Evolutionary conservation across 116 monocot species (phyloP).

Genomic region (Dioscorea cayenensis): DNA sequence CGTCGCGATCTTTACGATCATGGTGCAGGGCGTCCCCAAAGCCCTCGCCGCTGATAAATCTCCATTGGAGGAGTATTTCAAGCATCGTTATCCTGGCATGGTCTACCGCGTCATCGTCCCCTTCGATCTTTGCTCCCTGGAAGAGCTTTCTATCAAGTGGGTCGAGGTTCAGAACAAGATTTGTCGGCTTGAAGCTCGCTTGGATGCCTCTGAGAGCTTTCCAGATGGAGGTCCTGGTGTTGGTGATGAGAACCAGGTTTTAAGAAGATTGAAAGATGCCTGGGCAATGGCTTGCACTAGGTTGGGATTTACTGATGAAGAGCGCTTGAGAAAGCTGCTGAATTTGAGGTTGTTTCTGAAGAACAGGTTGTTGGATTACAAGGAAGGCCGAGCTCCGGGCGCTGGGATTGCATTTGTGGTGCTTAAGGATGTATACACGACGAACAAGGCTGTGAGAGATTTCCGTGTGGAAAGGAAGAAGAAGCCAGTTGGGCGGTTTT

Average conservation of each 20-base stretch:
- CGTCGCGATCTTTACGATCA: slow-evolving; percentile 74
- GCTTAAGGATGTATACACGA: slow-evolving; percentile 86
- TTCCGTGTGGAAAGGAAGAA: slow-evolving; percentile 69
- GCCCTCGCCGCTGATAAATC: slow-evolving; percentile 49
- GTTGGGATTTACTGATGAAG: slow-evolving; percentile 73
- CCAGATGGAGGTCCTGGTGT: slow-evolving; percentile 5
- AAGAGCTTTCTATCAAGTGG: slow-evolving; percentile 48
- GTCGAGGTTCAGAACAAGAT: slow-evolving; percentile 56
- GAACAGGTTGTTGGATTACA: slow-evolving; percentile 55
- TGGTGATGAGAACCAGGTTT: slow-evolving; percentile 9
- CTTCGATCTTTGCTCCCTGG: slow-evolving; percentile 67
- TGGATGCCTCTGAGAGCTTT: slow-evolving; percentile 16
- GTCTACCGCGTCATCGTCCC: slow-evolving; percentile 75
- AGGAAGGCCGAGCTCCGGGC: slow-evolving; percentile 73
- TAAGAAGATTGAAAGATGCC: slow-evolving; percentile 22
- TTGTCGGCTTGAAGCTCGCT: slow-evolving; percentile 52
- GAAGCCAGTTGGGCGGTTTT: slow-evolving; percentile 67
- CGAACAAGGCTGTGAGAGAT: slow-evolving; percentile 89
- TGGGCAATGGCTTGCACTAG: slow-evolving; percentile 26
- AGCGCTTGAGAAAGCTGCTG: slow-evolving; percentile 58
- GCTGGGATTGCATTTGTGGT: slow-evolving; percentile 90
- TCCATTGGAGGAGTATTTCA: slow-evolving; percentile 79
- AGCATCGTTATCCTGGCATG: slow-evolving; percentile 84
- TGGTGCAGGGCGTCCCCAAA: slow-evolving; percentile 89
- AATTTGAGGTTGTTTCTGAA: slow-evolving; percentile 44